Evolutionary conservation across 176 grass and related monocot genomes (phyloP), one percentile per base, ranked within the genome.

Genomic region (Neostapfia colusana): DNA sequence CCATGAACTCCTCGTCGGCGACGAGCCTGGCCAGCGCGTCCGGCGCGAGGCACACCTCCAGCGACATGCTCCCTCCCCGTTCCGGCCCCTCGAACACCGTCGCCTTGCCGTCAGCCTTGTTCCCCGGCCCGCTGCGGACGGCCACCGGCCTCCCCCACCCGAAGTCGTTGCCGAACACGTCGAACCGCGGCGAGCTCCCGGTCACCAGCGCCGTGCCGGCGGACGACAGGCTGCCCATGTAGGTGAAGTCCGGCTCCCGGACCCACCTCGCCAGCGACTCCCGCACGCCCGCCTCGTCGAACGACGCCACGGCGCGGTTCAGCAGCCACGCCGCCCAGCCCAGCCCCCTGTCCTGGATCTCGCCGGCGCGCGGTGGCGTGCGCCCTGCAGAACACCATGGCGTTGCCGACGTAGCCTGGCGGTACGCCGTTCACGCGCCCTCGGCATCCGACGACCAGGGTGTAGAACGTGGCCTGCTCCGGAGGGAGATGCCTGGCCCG

Each of bases 151-250:
- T 75, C 27, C 88, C 88, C 88, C 84, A 83, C 4, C 80, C 84
- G 53, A 87, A 90, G 37, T 90, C 84, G 44, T 86, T 86, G 0
- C 76, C 84, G 56, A 53, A 81, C 34, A 64, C 79, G 58, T 81
- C 68, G 79, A 91, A 91, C 71, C 85, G 38, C 21, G 89, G 81
- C 39, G 89, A 91, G 58, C 77, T 84, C 2, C 72, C 85, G 0
- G 82, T 81, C 0, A 73, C 20, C n/a, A 91, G 7, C 70, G 39
- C 37, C 25, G 57, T 17, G 3, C 65, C 44, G 20, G 78, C 67
- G 6, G 58, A 35, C 0, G 64, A 45, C 7, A 72, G 67, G 1
- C 7, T 21, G 3, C 24, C 24, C 69, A 81, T 50, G 57, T 81
- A 72, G 2, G 39, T 36, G 59, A 91, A 79, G 4, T 59, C 24